Evolutionary conservation across 2,329 filamentous ascomycete genomes (phyloP), one percentile per base, ranked within the genome.

Genomic region (Aspergillus pseudoglaucus): DNA sequence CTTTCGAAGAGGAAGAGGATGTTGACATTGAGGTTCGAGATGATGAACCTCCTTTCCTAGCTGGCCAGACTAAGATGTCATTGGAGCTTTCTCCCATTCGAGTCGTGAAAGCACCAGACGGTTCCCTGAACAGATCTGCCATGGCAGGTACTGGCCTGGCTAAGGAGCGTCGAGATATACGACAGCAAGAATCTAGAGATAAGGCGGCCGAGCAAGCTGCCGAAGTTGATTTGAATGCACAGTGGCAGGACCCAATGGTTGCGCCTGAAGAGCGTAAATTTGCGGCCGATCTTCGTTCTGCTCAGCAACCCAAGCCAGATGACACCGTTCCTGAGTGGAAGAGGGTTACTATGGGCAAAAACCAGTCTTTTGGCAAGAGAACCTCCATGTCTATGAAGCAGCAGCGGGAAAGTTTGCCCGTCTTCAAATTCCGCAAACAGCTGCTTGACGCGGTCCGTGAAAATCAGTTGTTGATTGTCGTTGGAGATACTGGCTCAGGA

Each of bases 161-260:
- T 3, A 95, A 93, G 65, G 93, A 98, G 64, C 79, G 93, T 45
- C 84, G 89, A 64, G 93, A 98, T 51, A 60, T 96, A 56, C 83
- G 88, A 51, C 88, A 95, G 60, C 87, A 94, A 63, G 91, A 98
- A 69, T 83, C 82, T 0, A 87, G 94, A 50, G 89, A 87, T 70
- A 74, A 87, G 71, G 73, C 81, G 4, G 85, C 89, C 18, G 83
- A 93, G 52, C 83, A 88, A 54, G 79, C 83, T 2, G 74, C 83
- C 0, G 86, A 90, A 59, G 86, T 93, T 27, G 90, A 97, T 60
- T 75, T 98, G 3, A 83, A 85, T 45, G 83, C 88, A 10, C 90
- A 96, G 67, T 98, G 94, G 94, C 87, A 96, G 49, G 93, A 98
- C 65, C 93, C 93, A 0, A 95, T 98, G 90, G 85, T 89, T 12